Conservation (phyloP, 495 filamentous ascomycete genomes). For the Aspergillus conjunctus region DNA sequence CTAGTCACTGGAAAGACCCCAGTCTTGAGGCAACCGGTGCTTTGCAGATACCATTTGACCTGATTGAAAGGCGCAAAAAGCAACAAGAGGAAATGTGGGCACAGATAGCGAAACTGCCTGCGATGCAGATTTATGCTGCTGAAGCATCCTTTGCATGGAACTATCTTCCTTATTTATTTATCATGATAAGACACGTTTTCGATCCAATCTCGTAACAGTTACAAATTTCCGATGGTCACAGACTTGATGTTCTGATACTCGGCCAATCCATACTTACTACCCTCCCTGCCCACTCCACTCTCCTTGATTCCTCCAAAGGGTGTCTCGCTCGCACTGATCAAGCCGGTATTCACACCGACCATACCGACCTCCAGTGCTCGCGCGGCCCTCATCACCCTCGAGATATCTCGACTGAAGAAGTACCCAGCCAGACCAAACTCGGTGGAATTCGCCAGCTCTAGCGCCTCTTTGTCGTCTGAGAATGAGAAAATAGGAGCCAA, state of each 20-base stretch:
- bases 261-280: slow-evolving; percentile 50
- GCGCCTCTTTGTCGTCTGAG: slow-evolving; percentile 30
- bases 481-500: slow-evolving; percentile 32
- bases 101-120: too few relatives aligned
- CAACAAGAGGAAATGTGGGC: neutral
- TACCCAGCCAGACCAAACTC: slow-evolving; percentile 37
- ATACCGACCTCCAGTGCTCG: slow-evolving; percentile 31
- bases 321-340: slow-evolving; percentile 31
- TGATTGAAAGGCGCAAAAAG: neutral
- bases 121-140: neutral
- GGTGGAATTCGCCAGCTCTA: slow-evolving; percentile 30
- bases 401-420: slow-evolving; percentile 32
- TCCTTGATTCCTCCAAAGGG: slow-evolving; percentile 56
- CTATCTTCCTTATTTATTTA: neutral
- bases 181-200: neutral
- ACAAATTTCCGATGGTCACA: slow-evolving; percentile 21
- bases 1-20: neutral
- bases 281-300: slow-evolving; percentile 53
- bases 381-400: slow-evolving; percentile 26
- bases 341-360: slow-evolving; percentile 39
- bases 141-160: neutral
- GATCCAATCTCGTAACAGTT: neutral
- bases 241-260: slow-evolving; percentile 53
- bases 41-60: neutral
- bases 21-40: neutral